phyloP scores from a whole-genome alignment of 768 basidiomycete species.

The Lactifluus echinatus region DNA sequence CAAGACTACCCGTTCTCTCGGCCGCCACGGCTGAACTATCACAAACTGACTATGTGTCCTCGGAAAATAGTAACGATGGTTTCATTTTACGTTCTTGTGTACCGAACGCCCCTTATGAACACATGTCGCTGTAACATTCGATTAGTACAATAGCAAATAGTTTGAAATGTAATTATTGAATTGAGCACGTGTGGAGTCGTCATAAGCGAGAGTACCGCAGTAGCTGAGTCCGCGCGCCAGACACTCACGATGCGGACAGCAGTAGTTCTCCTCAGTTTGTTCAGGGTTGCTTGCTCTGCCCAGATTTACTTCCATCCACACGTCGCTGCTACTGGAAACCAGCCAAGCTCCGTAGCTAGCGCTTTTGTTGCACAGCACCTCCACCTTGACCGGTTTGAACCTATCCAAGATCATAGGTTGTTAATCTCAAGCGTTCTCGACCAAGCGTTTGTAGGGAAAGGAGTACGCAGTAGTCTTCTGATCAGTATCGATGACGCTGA shows the following conservation, averaged over 20 bases:
- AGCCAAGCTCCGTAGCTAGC: conserved; percentile 32
- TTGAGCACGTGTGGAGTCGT: background rate
- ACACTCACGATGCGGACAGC: conserved; percentile 11
- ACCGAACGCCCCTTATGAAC: background rate
- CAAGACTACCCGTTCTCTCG: conserved; percentile 6
- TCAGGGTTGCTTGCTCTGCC: conserved; percentile 10
- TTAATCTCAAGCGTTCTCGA: conserved; percentile 21
- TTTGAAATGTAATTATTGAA: background rate
- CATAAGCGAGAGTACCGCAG: background rate
- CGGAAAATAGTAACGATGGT: no score
- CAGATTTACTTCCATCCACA: conserved; percentile 16
- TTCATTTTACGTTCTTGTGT: no score
- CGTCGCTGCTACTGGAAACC: background rate
- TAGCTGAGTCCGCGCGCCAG: background rate
- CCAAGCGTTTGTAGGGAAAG: conserved; percentile 49
- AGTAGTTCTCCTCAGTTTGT: conserved; percentile 8
- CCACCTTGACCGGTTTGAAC: conserved; percentile 59
- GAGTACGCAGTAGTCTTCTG: conserved; percentile 41
- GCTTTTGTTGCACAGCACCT: conserved; percentile 59
- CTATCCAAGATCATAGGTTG: conserved; percentile 32
- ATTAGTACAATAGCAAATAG: background rate
- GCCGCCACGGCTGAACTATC: conserved; percentile 16
- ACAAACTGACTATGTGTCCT: background rate
- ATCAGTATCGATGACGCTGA: conserved; percentile 49
- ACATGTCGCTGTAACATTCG: background rate